Evolutionary conservation across 495 filamentous ascomycete genomes (phyloP).

Genomic region (Cercophora newfieldiana): DNA sequence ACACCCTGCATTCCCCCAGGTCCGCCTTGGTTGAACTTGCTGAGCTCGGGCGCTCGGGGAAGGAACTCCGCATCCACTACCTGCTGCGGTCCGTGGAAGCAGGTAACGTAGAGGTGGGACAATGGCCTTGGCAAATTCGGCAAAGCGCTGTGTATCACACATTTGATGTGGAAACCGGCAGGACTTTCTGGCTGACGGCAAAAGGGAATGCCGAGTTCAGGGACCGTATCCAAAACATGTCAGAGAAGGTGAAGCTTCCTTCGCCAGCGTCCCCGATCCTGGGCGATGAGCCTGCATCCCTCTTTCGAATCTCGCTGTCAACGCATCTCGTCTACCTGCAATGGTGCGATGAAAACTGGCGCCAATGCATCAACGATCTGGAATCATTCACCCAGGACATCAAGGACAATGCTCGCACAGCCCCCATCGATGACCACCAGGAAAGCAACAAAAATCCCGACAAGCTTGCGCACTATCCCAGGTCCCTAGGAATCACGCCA

Average conservation of each 20-base stretch:
- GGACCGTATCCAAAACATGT: constrained; percentile 32
- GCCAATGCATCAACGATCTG: constrained; percentile 43
- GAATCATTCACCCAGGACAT: constrained; percentile 33
- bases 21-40: constrained; percentile 20
- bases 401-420: not conserved
- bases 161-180: constrained; percentile 39
- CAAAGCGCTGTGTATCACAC: constrained; percentile 45
- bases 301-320: constrained; percentile 34
- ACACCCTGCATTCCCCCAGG: constrained; percentile 6
- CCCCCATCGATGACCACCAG: constrained; percentile 13
- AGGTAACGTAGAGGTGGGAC: constrained; percentile 17
- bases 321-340: constrained; percentile 42
- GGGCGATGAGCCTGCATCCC: constrained; percentile 12
- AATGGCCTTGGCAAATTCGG: constrained; percentile 42
- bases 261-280: constrained; percentile 10
- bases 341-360: constrained; percentile 50
- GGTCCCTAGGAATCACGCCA: not conserved
- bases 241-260: constrained; percentile 3
- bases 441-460: not conserved
- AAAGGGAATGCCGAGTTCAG: constrained; percentile 44
- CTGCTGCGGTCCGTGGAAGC: constrained; percentile 44
- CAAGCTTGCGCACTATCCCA: not conserved
- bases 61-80: constrained; percentile 40
- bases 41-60: constrained; percentile 45
- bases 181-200: constrained; percentile 42